Percentiles rank a stretch among this genome's conserved stretches.
phyloP scores from a whole-genome alignment of 2,329 filamentous ascomycete species.

The Fusarium sp. region DNA sequence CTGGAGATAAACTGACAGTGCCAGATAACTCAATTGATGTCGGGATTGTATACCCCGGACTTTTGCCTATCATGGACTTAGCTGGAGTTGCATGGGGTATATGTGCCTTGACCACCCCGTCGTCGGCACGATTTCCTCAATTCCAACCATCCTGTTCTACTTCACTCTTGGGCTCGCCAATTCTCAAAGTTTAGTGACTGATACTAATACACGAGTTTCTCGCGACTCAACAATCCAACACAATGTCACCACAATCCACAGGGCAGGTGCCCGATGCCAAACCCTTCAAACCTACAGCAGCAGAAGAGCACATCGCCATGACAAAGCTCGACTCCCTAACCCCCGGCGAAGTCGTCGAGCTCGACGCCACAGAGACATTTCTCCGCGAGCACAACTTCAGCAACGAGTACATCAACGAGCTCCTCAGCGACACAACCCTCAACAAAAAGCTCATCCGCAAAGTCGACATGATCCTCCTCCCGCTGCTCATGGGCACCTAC shows the following conservation, averaged over 20 bases:
- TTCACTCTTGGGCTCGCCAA: not conserved
- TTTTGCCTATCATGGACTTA: not conserved
- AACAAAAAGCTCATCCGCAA: slow-evolving; percentile 51
- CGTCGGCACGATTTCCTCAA: fast-evolving
- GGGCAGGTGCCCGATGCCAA: not conserved
- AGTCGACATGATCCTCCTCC: slow-evolving; percentile 22
- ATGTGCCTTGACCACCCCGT: not conserved
- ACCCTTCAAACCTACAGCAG: slow-evolving; percentile 2
- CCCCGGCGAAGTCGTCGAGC: slow-evolving; percentile 34
- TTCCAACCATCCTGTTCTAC: not conserved
- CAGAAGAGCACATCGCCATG: slow-evolving; percentile 33
- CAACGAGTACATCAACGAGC: slow-evolving; percentile 38
- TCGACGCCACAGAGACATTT: slow-evolving; percentile 37
- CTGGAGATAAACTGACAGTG: slow-evolving; percentile 20
- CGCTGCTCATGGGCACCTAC: no score
- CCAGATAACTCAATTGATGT: not conserved
- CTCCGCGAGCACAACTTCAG: slow-evolving; percentile 41
- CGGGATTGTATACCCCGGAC: not conserved
- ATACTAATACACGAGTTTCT: not conserved
- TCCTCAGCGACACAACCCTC: slow-evolving; percentile 24
- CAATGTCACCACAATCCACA: slow-evolving; percentile 9
- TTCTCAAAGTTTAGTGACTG: not conserved
- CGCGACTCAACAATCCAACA: not conserved
- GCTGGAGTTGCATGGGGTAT: not conserved
- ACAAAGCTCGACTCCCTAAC: slow-evolving; percentile 25